phyloP scores from a whole-genome alignment of 495 filamentous ascomycete genomes.

The Xanthoparmelia taractica region DNA sequence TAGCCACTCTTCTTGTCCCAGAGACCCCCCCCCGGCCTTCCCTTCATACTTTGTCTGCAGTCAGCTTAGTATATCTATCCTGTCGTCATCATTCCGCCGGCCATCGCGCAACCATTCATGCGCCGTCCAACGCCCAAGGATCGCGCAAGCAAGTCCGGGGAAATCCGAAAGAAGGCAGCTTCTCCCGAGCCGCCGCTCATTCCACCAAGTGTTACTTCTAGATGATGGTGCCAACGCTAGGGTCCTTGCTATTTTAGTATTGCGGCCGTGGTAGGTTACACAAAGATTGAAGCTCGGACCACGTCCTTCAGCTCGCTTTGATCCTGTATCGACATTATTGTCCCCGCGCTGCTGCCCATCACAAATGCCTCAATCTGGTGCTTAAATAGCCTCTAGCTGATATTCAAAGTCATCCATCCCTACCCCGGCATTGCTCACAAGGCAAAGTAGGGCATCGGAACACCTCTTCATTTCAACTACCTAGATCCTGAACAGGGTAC shows the following conservation, averaged over 20 bases:
- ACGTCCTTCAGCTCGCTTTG: too few relatives aligned
- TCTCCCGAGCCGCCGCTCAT: not conserved
- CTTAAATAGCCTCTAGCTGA: too few relatives aligned
- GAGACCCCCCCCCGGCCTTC: too few relatives aligned
- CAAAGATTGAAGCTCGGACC: not conserved
- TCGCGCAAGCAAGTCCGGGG: not conserved
- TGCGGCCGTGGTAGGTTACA: not conserved
- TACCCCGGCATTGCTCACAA: not conserved
- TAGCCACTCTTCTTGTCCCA: not conserved
- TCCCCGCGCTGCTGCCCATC: too few relatives aligned
- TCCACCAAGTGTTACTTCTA: too few relatives aligned
- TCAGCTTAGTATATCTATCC: too few relatives aligned
- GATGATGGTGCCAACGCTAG: not conserved
- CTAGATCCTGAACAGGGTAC: not conserved
- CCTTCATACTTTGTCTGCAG: too few relatives aligned
- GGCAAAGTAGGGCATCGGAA: not conserved
- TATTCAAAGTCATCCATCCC: too few relatives aligned
- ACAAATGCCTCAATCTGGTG: too few relatives aligned
- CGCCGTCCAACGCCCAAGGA: too few relatives aligned
- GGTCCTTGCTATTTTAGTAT: not conserved
- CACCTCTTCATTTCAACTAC: not conserved
- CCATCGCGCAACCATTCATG: too few relatives aligned
- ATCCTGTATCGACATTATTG: not conserved
- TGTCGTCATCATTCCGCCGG: too few relatives aligned
- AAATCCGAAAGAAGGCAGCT: not conserved